Percentiles rank a stretch among this genome's conserved stretches.
Conservation (phyloP, 2,329 filamentous ascomycete species). For the Colletotrichum sp. region DNA sequence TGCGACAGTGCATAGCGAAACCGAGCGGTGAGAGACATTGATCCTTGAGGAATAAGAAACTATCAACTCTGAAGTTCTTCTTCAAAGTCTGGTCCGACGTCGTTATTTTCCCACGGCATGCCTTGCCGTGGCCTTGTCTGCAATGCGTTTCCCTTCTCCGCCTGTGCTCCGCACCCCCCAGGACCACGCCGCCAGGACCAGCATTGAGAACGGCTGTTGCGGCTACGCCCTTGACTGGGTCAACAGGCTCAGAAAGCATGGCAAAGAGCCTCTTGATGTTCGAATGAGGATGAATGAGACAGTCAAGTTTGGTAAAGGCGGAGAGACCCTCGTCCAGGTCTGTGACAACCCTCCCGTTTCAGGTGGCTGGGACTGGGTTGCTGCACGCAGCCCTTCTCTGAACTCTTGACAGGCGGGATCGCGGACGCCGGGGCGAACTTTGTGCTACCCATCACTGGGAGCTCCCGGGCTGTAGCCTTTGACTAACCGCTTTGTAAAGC, state of each 20-base stretch:
- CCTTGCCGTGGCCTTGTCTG: neutral
- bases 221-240: neutral
- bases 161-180: neutral
- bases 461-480: neutral
- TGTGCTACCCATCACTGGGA: neutral
- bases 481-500: slow-evolving; percentile 18
- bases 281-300: neutral
- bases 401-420: slow-evolving; percentile 18
- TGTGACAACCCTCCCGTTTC: slow-evolving; percentile 24
- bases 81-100: neutral
- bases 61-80: neutral
- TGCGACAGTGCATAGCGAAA: slow-evolving; percentile 5
- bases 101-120: neutral
- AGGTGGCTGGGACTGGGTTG: slow-evolving; percentile 13
- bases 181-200: neutral
- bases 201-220: neutral
- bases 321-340: slow-evolving; percentile 2
- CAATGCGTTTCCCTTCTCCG: neutral
- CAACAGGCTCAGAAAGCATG: neutral
- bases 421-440: neutral
- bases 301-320: neutral
- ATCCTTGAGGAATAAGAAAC: neutral
- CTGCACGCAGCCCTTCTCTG: neutral
- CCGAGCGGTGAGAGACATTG: neutral
- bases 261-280: neutral